These are phyloP conservation scores for Rhodosorus marinus DNA, from an alignment of 23 red algal species.

Conservation along the genomic window DNA sequence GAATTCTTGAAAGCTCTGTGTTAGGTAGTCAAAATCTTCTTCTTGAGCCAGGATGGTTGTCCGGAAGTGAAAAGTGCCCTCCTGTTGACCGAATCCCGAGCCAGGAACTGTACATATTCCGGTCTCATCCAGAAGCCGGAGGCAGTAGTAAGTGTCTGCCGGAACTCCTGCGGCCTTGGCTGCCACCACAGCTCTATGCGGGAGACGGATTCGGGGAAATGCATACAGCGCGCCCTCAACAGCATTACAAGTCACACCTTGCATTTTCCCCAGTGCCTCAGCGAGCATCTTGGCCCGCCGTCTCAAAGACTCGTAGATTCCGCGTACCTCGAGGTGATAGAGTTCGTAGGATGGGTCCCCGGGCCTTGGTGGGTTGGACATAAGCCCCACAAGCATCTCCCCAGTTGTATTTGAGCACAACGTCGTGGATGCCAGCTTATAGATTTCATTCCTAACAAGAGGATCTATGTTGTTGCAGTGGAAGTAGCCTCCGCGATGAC, in stretches of 20 bases:
- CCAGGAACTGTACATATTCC: slow-evolving; percentile 96
- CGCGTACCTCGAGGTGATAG: slow-evolving; percentile 32
- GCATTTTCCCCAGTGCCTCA: slow-evolving; percentile 33
- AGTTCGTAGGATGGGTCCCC: slow-evolving; percentile 47
- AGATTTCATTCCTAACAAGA: slow-evolving; percentile 14
- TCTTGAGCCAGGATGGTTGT: slow-evolving; percentile 83
- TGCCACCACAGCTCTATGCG: slow-evolving; percentile 19
- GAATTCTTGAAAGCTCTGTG: slow-evolving; percentile 18
- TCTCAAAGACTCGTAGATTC: slow-evolving; percentile 24
- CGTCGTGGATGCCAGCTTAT: slow-evolving; percentile 55
- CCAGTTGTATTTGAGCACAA: slow-evolving; percentile 83
- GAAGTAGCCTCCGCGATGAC: slow-evolving; percentile 73
- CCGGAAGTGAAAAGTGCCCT: slow-evolving; percentile 68
- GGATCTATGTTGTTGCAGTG: slow-evolving; percentile 35
- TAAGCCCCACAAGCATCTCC: slow-evolving; percentile 54
- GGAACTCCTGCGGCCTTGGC: slow-evolving; percentile 15
- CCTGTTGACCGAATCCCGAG: slow-evolving; percentile 57
- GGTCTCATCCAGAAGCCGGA: slow-evolving; percentile 65
- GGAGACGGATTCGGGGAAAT: slow-evolving; percentile 58
- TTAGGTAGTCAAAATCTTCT: slow-evolving; percentile 43
- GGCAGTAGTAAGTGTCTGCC: slow-evolving; percentile 64
- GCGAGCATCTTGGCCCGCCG: slow-evolving; percentile 25
- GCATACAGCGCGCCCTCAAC: slow-evolving; percentile 87
- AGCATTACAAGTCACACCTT: slow-evolving; percentile 48
- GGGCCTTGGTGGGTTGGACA: slow-evolving; percentile 58